Base-by-base conservation (phyloP, 164 flowering plant species). In the Piper longum region DNA sequence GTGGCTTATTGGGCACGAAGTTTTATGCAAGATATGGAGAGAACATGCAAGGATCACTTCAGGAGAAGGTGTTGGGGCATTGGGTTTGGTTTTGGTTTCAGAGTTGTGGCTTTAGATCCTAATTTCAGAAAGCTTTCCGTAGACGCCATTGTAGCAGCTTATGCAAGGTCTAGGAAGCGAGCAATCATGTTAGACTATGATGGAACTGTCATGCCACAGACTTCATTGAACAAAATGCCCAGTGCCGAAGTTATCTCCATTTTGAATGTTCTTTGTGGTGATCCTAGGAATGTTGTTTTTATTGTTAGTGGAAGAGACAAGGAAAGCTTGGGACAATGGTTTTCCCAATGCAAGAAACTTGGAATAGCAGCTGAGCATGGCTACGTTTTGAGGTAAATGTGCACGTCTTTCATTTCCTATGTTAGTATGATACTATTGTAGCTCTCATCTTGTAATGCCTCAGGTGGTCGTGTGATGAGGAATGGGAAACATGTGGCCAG, bases 301-400 rank as follows among this genome's bases (percentile, higher is more conserved):
- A 73, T 87, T 59, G 95, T 87, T 56, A 87, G 95, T 63, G 95
- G 91, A 61, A 78, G 91, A 72, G 91, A 87, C 44, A 78, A 77
- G 67, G 85, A 80, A 2, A 80, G 78, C 72, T 70, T 87, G 66
- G 76, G 87, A 41, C 77, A 73, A 55, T 87, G 95, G 95, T 81
- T 87, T 74, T 70, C 91, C 72, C 83, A 85, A 9, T 87, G 95
- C 60, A 71, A 76, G 66, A 83, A 78, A 67, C 83, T 87, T 62
- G 95, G 95, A 65, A 78, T 87, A 64, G 88, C 95, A 17, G 88
- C 95, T 14, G 95, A 87, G 59, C 95, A 87, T 72, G 95, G 95
- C 40, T 87, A 78, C 73, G 83, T 79, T 66, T 39, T 85, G 70
- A 82, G 91, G 95, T 82, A 62, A 26, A 55, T 14, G 3, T 54